Evolutionary conservation across 352 stramenopile genomes (phyloP), one percentile per base, ranked within the genome.

Genomic region (Pythium biforme): DNA sequence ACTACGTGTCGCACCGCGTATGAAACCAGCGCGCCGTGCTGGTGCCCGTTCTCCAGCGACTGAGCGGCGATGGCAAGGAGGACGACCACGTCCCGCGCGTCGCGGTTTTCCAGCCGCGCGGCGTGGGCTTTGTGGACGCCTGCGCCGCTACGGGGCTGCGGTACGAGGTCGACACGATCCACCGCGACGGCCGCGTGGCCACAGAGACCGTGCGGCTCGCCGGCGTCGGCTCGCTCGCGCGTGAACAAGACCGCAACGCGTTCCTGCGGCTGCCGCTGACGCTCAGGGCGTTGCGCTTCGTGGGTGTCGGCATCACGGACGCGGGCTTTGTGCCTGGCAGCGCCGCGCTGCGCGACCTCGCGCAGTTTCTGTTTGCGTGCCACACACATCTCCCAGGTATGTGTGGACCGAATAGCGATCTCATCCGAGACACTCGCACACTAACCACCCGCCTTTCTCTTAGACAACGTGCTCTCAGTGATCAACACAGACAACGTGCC

Each of bases 401-500:
- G 15, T 48, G 12, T 22, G n/a, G 10, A 27, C n/a, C n/a, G n/a
- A n/a, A n/a, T n/a, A n/a, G n/a, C n/a, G n/a, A n/a, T n/a, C n/a
- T n/a, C n/a, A n/a, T n/a, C n/a, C n/a, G n/a, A n/a, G n/a, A n/a
- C n/a, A n/a, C n/a, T n/a, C n/a, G 29, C 29, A 10, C 29, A 41
- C 46, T 19, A 31, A 57, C 56, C 7, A 34, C 29, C n/a, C n/a
- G 29, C 29, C 10, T 4, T 34, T 52, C 4, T 66, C 76, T 25
- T 75, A 49, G 56, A 77, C 29, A 81, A 82, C 19, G 46, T 50
- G 9, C 22, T 95, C 5, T 90, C 78, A 14, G 47, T 95, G 10
- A 73, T 93, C 60, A 91, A 90, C 68, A 95, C 82, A 39, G 83
- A 95, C 64, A 95, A 95, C 54, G 64, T 93, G 29, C 81, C 78